Evolutionary conservation across 2,329 filamentous ascomycete species (phyloP).

Genomic region (Nothopassalora personata): DNA sequence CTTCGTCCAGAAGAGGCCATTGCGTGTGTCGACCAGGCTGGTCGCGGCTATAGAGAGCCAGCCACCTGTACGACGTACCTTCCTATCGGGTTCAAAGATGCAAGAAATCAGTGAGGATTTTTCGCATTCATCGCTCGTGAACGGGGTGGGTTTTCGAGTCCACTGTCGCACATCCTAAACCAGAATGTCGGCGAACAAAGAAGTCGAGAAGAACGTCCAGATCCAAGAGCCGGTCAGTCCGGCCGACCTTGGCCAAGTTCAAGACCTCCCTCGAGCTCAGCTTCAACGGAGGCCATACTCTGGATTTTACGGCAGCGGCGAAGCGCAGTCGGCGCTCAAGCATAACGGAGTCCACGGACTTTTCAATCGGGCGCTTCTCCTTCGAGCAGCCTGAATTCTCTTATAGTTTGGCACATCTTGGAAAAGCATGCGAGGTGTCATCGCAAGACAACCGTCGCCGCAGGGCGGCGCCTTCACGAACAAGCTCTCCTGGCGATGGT

Average conservation of each 20-base stretch:
- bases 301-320: conserved; percentile 6
- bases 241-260: neutral
- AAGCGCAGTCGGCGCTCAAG: conserved; percentile 8
- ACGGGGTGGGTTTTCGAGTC: neutral
- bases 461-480: conserved; percentile 41
- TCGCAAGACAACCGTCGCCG: neutral
- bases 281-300: conserved; percentile 6
- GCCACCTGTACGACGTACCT: neutral
- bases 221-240: neutral
- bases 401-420: conserved; percentile 6
- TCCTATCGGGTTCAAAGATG: neutral
- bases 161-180: neutral
- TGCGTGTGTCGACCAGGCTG: neutral
- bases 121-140: neutral
- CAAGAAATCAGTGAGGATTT: neutral
- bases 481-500: conserved; percentile 34
- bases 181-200: neutral
- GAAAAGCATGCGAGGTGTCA: conserved; percentile 4
- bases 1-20: neutral
- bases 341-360: conserved; percentile 7
- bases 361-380: conserved; percentile 9
- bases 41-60: neutral
- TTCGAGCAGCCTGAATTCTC: conserved; percentile 6
- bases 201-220: neutral
- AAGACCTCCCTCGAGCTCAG: conserved; percentile 2